Percentiles rank a stretch among this genome's conserved stretches.
These are phyloP conservation scores for Macrolepiota fuliginosa DNA, from an alignment of 768 basidiomycete genomes.

Conservation along the genomic window DNA sequence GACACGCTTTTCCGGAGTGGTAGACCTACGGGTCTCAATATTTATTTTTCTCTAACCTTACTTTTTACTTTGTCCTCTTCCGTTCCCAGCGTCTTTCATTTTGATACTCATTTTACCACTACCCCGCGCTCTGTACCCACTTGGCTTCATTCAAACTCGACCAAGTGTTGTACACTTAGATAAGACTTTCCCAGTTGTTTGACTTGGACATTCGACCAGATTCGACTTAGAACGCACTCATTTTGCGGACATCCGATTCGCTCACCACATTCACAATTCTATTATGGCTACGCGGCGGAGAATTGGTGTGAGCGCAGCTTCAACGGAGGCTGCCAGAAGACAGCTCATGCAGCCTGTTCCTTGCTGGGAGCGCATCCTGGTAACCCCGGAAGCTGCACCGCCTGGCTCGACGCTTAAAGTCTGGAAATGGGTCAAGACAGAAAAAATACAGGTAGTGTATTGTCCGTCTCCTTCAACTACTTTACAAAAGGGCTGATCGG, in stretches of 20 bases:
- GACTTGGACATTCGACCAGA: neutral
- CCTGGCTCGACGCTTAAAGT: conserved; percentile 62
- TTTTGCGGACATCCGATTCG: neutral
- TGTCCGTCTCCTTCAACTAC: neutral
- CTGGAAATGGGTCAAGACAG: conserved; percentile 78
- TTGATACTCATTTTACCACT: neutral
- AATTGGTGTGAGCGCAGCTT: conserved; percentile 73
- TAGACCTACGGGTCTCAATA: conserved; percentile 62
- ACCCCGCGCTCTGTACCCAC: too few species aligned
- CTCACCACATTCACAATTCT: neutral
- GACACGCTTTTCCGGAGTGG: conserved; percentile 98
- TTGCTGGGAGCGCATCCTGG: conserved; percentile 83
- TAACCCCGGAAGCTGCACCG: conserved; percentile 51
- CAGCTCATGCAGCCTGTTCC: conserved; percentile 89
- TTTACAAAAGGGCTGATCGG: neutral
- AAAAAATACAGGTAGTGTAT: conserved; percentile 66
- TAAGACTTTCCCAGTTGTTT: conserved; percentile 2
- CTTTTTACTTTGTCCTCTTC: neutral
- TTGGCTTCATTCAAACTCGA: too few species aligned
- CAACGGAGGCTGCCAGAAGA: conserved; percentile 77
- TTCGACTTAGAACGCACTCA: neutral
- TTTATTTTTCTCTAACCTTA: conserved; percentile 42
- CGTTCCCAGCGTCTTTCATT: neutral
- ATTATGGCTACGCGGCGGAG: conserved; percentile 71
- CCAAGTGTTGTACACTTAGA: neutral